These are phyloP conservation scores for Thelonectria blattea DNA, from an alignment of 2,329 filamentous ascomycete genomes.

Conservation along the genomic window DNA sequence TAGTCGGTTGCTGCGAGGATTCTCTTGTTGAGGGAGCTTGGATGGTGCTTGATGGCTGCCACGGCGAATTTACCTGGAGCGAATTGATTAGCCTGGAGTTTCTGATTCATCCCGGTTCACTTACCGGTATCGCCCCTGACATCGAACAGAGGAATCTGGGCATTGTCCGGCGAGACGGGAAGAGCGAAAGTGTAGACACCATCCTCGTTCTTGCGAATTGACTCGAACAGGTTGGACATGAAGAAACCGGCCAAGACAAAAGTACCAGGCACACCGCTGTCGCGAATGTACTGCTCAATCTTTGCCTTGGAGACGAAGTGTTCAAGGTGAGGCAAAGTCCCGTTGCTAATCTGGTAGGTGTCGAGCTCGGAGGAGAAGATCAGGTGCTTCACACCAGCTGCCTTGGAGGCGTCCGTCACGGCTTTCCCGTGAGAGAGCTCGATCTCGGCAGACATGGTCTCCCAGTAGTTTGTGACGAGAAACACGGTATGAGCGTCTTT, in stretches of 20 bases:
- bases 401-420: constrained; percentile 53
- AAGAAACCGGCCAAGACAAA: constrained; percentile 61
- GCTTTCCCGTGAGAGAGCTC: constrained; percentile 51
- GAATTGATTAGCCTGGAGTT: accelerated
- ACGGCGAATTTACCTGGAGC: constrained; percentile 42
- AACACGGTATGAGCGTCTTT: constrained; percentile 52
- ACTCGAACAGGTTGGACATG: constrained; percentile 58
- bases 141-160: constrained; percentile 48
- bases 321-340: constrained; percentile 45
- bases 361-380: constrained; percentile 54
- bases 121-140: constrained; percentile 48
- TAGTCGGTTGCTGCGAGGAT: constrained; percentile 47
- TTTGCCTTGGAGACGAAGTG: constrained; percentile 61
- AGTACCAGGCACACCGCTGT: constrained; percentile 52
- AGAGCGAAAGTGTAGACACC: constrained; percentile 37
- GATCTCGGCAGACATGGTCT: constrained; percentile 41
- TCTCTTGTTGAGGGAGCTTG: constrained; percentile 37
- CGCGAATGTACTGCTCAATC: constrained; percentile 61
- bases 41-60: constrained; percentile 41
- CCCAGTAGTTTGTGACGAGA: constrained; percentile 48
- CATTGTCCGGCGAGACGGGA: constrained; percentile 40
- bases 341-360: constrained; percentile 45
- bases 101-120: constrained; percentile 27
- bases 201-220: constrained; percentile 39
- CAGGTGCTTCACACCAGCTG: constrained; percentile 52